phyloP scores from a whole-genome alignment of 2,329 filamentous ascomycete species.

The Phialemoniopsis sp. region DNA sequence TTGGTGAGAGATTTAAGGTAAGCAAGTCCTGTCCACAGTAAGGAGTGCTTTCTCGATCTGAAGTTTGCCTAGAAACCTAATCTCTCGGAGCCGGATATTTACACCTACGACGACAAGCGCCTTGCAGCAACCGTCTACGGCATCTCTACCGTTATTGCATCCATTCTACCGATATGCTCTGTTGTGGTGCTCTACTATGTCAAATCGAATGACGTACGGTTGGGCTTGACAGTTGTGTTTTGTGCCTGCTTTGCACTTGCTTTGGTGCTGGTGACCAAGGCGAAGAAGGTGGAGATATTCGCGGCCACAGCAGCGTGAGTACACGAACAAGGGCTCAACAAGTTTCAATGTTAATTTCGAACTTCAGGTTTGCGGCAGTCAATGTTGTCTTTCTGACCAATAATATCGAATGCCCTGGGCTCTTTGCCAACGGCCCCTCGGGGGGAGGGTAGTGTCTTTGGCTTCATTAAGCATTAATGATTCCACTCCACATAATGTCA shows the following conservation, averaged over 20 bases:
- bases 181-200: constrained; percentile 21
- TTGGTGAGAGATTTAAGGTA: constrained; percentile 8
- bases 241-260: constrained; percentile 16
- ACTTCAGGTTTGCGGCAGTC: constrained; percentile 3
- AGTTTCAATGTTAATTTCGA: background rate
- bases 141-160: constrained; percentile 18
- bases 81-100: constrained; percentile 2
- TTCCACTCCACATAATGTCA: too few relatives aligned
- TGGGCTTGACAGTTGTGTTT: constrained; percentile 16
- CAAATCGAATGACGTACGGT: constrained; percentile 10
- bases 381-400: constrained; percentile 7
- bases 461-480: too few relatives aligned
- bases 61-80: too few relatives aligned
- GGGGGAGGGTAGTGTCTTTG: too few relatives aligned
- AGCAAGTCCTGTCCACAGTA: too few relatives aligned
- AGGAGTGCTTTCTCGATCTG: too few relatives aligned
- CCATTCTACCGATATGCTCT: constrained; percentile 17
- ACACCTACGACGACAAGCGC: constrained; percentile 8
- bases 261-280: constrained; percentile 16
- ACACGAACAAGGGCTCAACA: too few relatives aligned
- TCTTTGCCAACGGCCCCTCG: too few relatives aligned
- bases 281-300: constrained; percentile 20
- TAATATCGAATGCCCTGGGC: background rate
- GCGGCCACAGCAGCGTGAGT: constrained; percentile 19
- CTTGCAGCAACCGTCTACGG: constrained; percentile 8